phyloP scores from a whole-genome alignment of 192 early-diverging fungal species.

The Thoreauomyces humboldtii region DNA sequence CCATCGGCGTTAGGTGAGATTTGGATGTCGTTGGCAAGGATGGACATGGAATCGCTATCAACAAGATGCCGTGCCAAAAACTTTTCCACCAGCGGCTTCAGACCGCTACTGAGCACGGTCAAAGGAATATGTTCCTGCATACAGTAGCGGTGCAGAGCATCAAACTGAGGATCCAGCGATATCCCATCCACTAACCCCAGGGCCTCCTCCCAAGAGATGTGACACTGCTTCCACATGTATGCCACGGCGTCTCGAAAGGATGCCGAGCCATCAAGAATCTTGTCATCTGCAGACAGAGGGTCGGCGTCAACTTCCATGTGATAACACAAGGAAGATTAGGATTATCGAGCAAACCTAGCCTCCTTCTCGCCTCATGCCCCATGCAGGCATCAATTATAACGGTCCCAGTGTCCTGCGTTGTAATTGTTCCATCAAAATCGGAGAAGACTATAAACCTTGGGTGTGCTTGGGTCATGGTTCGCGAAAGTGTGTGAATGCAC shows the following conservation, averaged over 20 bases:
- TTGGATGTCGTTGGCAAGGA: too few relatives aligned
- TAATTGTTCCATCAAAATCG: too few relatives aligned
- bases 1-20: too few relatives aligned
- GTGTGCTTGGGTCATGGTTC: too few relatives aligned
- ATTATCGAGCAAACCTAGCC: too few relatives aligned
- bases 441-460: too few relatives aligned
- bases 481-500: too few relatives aligned
- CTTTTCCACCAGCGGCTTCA: background rate
- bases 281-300: too few relatives aligned
- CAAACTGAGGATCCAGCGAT: constrained; percentile 61
- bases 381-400: constrained; percentile 45
- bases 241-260: constrained; percentile 43
- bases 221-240: constrained; percentile 54
- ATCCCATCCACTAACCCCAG: constrained; percentile 5
- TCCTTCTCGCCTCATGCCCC: constrained; percentile 21
- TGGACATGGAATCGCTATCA: too few relatives aligned
- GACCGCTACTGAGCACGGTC: constrained; percentile 56
- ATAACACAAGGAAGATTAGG: too few relatives aligned
- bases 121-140: constrained; percentile 54
- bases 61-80: background rate
- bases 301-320: too few relatives aligned
- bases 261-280: constrained; percentile 38
- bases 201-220: constrained; percentile 45
- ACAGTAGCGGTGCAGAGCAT: constrained; percentile 50
- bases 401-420: constrained; percentile 48